Conservation (phyloP, 2,329 filamentous ascomycete genomes). For the Dactylellina haptotyla region DNA sequence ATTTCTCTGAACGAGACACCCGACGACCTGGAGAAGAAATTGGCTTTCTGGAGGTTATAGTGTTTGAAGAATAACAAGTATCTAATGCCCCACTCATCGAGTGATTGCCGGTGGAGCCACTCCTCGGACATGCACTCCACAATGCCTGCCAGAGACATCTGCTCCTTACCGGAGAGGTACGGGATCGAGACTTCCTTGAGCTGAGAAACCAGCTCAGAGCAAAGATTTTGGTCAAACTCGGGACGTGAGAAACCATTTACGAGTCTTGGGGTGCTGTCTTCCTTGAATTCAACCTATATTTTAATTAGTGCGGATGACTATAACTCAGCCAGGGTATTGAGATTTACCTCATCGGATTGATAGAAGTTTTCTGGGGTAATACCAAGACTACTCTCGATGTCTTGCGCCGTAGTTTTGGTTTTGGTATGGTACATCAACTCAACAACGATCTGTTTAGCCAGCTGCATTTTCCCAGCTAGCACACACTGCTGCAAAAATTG, state of each 20-base stretch:
- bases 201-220: constrained; percentile 76
- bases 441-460: constrained; percentile 67
- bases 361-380: constrained; percentile 66
- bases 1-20: constrained; percentile 81
- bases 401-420: constrained; percentile 35
- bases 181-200: constrained; percentile 79
- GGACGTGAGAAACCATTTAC: constrained; percentile 50
- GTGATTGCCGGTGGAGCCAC: constrained; percentile 84
- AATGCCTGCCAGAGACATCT: constrained; percentile 84
- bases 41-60: constrained; percentile 76
- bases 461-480: constrained; percentile 76
- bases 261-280: constrained; percentile 25
- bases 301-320: not conserved
- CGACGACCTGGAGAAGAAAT: constrained; percentile 68
- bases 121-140: constrained; percentile 85
- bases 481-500: constrained; percentile 90
- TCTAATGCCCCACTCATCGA: constrained; percentile 87
- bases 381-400: constrained; percentile 41
- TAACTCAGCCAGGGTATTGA: not conserved
- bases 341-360: constrained; percentile 63
- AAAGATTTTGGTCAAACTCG: constrained; percentile 75
- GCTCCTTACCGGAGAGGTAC: constrained; percentile 83
- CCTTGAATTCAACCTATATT: constrained; percentile 54
- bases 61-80: constrained; percentile 90
- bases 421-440: constrained; percentile 40